Base-by-base conservation (phyloP, 2,329 filamentous ascomycete genomes). In the Trichophyton schoenleinii region DNA sequence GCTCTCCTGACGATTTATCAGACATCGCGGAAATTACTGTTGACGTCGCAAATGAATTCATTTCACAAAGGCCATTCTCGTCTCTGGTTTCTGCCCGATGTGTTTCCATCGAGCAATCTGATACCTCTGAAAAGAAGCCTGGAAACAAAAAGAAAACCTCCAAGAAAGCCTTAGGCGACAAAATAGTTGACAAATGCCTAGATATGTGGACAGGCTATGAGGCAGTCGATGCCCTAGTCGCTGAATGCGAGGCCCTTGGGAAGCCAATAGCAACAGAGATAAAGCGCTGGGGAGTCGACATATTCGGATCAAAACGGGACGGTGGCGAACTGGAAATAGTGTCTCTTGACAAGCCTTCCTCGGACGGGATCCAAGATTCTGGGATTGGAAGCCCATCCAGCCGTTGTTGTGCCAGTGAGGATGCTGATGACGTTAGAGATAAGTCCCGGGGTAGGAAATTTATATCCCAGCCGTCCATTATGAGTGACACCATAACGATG, bases 201-300 rank as follows among this genome's bases (percentile, higher is more conserved):
- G 83, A 88, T 25, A 95, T 95, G 80, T 86, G 88, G 75, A 81
- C 81, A 18, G 88, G 88, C 0, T 91, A 94, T 67, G 82, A 87
- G 65, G 89, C 89, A 20, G 89, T 96, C 59, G 91, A 96, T 72
- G 81, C 86, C 49, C 81, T 96, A 7, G 89, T 96, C 15, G 79
- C 82, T 20, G 80, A 86, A 65, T 96, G 91, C 69, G 87, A 92
- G 69, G 74, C 77, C 2, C 79, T 92, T 46, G 89, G 88, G 0
- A 84, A 85, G 63, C 85, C 85, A 2, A 76, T 89, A 61, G 79
- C 81, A 1, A 75, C 80, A 11, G 82, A 83, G 59, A 87, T 89
- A 80, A 82, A 82, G 66, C 80, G 77, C 64, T 88, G 86, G 86
- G 86, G 86, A 7, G 78, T 87, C 53, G 80, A 87, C 68, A 77